phyloP scores from a whole-genome alignment of 2,329 filamentous ascomycete genomes.

The Aspergillus puulaauensis region DNA sequence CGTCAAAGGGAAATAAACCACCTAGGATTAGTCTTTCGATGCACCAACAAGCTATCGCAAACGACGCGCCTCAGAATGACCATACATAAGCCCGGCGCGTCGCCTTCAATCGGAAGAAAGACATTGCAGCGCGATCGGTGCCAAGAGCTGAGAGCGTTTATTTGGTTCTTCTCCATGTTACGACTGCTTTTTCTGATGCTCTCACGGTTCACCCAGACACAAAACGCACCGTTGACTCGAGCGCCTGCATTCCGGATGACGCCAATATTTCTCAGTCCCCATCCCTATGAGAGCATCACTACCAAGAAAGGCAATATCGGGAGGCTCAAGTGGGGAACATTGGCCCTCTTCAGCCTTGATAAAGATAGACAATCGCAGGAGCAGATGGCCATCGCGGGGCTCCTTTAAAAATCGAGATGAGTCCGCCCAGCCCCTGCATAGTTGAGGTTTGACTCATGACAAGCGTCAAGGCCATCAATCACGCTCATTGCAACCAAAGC shows the following conservation, averaged over 20 bases:
- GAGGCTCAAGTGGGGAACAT: slow-evolving; percentile 23
- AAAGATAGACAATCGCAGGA: slow-evolving; percentile 2
- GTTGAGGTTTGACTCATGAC: background rate
- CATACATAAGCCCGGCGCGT: slow-evolving; percentile 16
- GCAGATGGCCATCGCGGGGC: slow-evolving; percentile 25
- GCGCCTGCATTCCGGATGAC: slow-evolving; percentile 5
- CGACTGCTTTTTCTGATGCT: background rate
- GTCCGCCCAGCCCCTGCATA: slow-evolving; percentile 1
- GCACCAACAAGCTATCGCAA: slow-evolving; percentile 4
- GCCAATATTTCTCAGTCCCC: background rate
- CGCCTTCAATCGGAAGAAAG: slow-evolving; percentile 1
- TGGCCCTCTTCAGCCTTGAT: slow-evolving; percentile 14
- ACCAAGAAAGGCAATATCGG: slow-evolving; percentile 14
- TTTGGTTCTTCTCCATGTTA: background rate
- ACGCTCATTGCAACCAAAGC: background rate
- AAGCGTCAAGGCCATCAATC: background rate
- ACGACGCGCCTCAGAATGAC: slow-evolving; percentile 12
- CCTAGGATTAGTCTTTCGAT: slow-evolving; percentile 9
- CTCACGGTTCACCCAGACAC: background rate
- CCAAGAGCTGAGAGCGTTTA: slow-evolving; percentile 2
- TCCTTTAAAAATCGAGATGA: background rate
- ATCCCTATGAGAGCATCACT: slow-evolving; percentile 10
- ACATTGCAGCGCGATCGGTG: slow-evolving; percentile 1
- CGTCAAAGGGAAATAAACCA: slow-evolving; percentile 7
- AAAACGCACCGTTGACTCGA: background rate